phyloP scores from a whole-genome alignment of 2,329 filamentous ascomycete genomes.

The Phaeosphaeriaceae sp. region DNA sequence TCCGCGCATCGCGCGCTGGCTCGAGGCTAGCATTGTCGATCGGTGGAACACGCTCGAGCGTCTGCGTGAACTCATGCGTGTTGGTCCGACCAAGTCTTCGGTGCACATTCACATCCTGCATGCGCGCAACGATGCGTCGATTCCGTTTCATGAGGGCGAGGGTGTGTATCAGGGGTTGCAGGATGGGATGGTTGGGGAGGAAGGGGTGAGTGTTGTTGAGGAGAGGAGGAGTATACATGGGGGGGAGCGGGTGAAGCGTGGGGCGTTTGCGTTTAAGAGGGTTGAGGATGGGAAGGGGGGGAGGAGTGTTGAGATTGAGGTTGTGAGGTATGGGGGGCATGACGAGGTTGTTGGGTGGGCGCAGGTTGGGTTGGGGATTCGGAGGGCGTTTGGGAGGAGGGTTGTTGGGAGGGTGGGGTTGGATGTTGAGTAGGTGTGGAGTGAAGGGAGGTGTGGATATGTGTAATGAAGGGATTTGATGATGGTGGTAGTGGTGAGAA shows the following conservation, averaged over 20 bases:
- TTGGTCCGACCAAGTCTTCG: constrained; percentile 37
- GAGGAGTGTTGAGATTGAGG: constrained; percentile 49
- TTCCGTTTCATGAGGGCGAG: constrained; percentile 72
- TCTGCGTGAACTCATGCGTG: constrained; percentile 62
- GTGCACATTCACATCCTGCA: constrained; percentile 71
- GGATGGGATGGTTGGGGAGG: constrained; percentile 36
- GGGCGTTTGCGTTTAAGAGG: constrained; percentile 45
- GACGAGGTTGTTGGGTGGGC: constrained; percentile 72
- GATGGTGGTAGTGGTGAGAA: too few species aligned
- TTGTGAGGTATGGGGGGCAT: constrained; percentile 60
- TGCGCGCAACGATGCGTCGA: constrained; percentile 80
- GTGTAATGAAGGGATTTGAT: too few species aligned
- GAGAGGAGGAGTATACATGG: constrained; percentile 42
- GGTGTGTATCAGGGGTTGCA: constrained; percentile 37
- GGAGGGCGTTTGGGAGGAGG: constrained; percentile 66
- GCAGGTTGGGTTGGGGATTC: constrained; percentile 67
- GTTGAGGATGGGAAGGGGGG: constrained; percentile 35
- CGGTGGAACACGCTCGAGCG: constrained; percentile 77
- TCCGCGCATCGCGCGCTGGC: constrained; percentile 66
- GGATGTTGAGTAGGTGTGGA: constrained; percentile 32
- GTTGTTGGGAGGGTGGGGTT: constrained; percentile 24
- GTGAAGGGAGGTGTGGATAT: too few species aligned
- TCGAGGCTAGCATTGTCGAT: constrained; percentile 73
- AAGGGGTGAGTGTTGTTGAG: constrained; percentile 29
- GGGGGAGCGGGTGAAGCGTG: constrained; percentile 38